Base-by-base conservation (phyloP, 2,329 filamentous ascomycete species). In the Diatrype stigma region DNA sequence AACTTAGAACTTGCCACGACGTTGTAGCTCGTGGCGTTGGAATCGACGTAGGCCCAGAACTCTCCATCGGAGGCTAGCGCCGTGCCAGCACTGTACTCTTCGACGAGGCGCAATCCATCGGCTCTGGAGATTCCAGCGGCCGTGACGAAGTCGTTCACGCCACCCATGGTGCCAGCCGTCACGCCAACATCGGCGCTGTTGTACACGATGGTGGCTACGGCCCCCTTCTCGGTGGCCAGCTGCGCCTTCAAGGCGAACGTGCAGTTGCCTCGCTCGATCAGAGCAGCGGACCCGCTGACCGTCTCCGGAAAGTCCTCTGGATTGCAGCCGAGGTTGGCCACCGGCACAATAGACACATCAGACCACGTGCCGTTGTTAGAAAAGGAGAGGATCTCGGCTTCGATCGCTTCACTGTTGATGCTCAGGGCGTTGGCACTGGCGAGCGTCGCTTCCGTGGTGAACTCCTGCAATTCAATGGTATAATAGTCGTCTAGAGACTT, bases 131-230 rank as follows among this genome's bases (percentile, higher is more conserved):
- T 65, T 1, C 72, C 64, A 8, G 63, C 71, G 5, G 70, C 66
- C 10, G 73, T 69, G 10, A 69, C 63, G 4, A 73, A 60, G 17
- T 62, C 54, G 58, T 69, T 72, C 56, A 68, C 67, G 1, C 70
- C 70, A 17, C 77, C 74, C 2, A 87, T 72, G 0, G 81, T 85
- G 7, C 80, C 82, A 22, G 70, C 67, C 2, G 74, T 64, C 3
- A 70, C 63, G 10, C 61, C 56, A 1, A 79, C 81, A 0, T 75
- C 68, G 2, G 68, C 71, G 55, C 86, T 83, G 73, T 88, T 82
- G 64, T 84, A 86, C 46, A 88, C 73, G 28, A 88, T 66, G 1
- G 77, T 73, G 38, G 66, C 73, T 2, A 70, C 38, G 2, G 73
- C 75, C 40, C 73, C 74, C 10, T 70, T 63, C 8, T 67, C 62